Percentiles rank a stretch among this genome's conserved stretches.
Evolutionary conservation across 2,329 filamentous ascomycete species (phyloP).

Genomic region (Trichophyton verrucosum): DNA sequence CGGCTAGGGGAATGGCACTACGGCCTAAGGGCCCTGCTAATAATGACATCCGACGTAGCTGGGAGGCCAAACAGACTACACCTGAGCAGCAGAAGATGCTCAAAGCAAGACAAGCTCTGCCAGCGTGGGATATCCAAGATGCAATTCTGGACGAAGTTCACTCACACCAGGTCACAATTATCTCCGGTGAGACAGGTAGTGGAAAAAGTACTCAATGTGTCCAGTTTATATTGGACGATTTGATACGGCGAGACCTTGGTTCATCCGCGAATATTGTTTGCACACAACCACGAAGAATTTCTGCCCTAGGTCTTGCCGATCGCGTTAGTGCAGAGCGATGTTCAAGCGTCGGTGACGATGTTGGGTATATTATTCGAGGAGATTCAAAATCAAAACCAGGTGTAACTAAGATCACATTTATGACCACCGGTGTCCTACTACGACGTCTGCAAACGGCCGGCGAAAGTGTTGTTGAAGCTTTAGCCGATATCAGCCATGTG

Average conservation of each 20-base stretch:
- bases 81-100: constrained; percentile 64
- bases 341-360: constrained; percentile 66
- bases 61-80: constrained; percentile 54
- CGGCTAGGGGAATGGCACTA: constrained; percentile 53
- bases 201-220: constrained; percentile 96
- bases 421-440: constrained; percentile 87
- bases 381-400: constrained; percentile 62
- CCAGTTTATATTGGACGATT: constrained; percentile 86
- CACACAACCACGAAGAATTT: constrained; percentile 89
- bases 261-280: constrained; percentile 79
- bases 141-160: constrained; percentile 64
- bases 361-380: constrained; percentile 84
- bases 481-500: constrained; percentile 86
- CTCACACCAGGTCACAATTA: constrained; percentile 78
- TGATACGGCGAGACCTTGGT: constrained; percentile 66
- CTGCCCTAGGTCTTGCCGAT: constrained; percentile 84
- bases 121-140: constrained; percentile 76
- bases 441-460: constrained; percentile 80
- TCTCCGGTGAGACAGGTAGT: constrained; percentile 91
- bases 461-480: constrained; percentile 65
- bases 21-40: constrained; percentile 39
- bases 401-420: constrained; percentile 81
- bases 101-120: constrained; percentile 56
- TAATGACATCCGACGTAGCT: constrained; percentile 50
- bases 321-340: constrained; percentile 89